A percentile compares a stretch with the other conserved stretches of the same genome.
Evolutionary conservation across 2,329 filamentous ascomycete species (phyloP).

Genomic region (Fusarium sp.): DNA sequence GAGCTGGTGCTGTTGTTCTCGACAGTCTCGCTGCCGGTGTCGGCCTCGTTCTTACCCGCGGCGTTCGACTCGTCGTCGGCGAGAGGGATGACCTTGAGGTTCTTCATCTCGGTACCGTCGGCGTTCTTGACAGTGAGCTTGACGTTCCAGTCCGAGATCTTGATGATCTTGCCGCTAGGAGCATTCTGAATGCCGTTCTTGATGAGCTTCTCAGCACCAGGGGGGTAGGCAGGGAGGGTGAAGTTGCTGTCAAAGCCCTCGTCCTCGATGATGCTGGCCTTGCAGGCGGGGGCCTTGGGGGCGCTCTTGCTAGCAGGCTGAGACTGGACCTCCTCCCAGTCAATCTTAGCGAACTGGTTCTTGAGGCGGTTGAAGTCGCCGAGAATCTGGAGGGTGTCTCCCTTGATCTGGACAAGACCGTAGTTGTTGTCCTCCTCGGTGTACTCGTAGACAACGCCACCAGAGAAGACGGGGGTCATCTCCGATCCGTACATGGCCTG

Average conservation of each 20-base stretch:
- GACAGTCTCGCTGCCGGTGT: constrained; percentile 47
- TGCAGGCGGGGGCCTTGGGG: constrained; percentile 71
- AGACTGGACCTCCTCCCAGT: constrained; percentile 75
- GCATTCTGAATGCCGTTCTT: constrained; percentile 77
- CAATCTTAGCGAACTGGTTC: constrained; percentile 78
- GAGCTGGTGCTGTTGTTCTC: constrained; percentile 36
- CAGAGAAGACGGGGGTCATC: constrained; percentile 77
- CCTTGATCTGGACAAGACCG: constrained; percentile 72
- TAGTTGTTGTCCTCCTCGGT: constrained; percentile 76
- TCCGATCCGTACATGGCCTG: constrained; percentile 75
- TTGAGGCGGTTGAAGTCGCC: constrained; percentile 80
- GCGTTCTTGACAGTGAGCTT: constrained; percentile 55
- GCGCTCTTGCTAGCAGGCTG: constrained; percentile 67
- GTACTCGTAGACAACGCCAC: constrained; percentile 86
- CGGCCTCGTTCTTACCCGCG: constrained; percentile 56
- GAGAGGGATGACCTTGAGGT: constrained; percentile 62
- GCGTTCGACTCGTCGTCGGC: constrained; percentile 59
- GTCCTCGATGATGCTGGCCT: constrained; percentile 72
- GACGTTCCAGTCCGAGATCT: constrained; percentile 73
- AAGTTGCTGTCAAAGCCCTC: constrained; percentile 82
- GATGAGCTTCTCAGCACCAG: constrained; percentile 78
- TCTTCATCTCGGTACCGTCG: constrained; percentile 55
- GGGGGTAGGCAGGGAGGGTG: constrained; percentile 76
- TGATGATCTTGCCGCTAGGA: constrained; percentile 74
- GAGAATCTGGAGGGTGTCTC: constrained; percentile 68